Evolutionary conservation across 257 asterid genomes (phyloP).

Genomic region (Voacanga thouarsii): DNA sequence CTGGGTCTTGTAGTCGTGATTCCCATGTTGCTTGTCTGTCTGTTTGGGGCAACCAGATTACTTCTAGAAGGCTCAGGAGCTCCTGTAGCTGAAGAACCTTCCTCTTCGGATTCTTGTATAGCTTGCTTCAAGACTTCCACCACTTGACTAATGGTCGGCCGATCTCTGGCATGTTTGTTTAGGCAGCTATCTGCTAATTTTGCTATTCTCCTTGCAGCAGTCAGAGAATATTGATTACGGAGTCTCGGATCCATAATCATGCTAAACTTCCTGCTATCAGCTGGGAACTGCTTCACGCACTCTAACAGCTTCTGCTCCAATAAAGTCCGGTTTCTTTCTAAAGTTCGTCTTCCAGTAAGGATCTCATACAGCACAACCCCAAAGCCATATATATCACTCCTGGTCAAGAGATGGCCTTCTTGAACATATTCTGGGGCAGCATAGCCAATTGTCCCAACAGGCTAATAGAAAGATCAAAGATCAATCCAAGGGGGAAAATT

Average conservation of each 20-base stretch:
- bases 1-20: constrained; percentile 16
- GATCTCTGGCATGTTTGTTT: constrained; percentile 56
- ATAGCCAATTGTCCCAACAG: too few species aligned
- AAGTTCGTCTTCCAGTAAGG: constrained; percentile 70
- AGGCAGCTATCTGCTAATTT: constrained; percentile 78
- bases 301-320: constrained; percentile 72
- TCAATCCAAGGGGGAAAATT: too few species aligned
- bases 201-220: constrained; percentile 67
- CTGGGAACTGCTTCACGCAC: constrained; percentile 77
- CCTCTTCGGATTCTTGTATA: constrained; percentile 54
- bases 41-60: constrained; percentile 14
- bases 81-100: constrained; percentile 22
- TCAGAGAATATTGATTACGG: constrained; percentile 50
- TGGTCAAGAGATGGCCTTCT: constrained; percentile 69
- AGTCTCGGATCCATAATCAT: constrained; percentile 76
- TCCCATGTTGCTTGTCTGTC: constrained; percentile 16
- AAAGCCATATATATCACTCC: constrained; percentile 83
- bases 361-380: constrained; percentile 90
- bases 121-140: constrained; percentile 74
- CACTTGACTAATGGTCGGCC: constrained; percentile 68
- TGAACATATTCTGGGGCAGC: too few species aligned
- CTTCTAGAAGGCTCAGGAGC: constrained; percentile 20
- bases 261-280: constrained; percentile 53
- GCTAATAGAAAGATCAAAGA: too few species aligned
- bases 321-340: constrained; percentile 62